Evolutionary conservation across 495 filamentous ascomycete species (phyloP), one percentile per base, ranked within the genome.

Genomic region (Bombardia bombarda): DNA sequence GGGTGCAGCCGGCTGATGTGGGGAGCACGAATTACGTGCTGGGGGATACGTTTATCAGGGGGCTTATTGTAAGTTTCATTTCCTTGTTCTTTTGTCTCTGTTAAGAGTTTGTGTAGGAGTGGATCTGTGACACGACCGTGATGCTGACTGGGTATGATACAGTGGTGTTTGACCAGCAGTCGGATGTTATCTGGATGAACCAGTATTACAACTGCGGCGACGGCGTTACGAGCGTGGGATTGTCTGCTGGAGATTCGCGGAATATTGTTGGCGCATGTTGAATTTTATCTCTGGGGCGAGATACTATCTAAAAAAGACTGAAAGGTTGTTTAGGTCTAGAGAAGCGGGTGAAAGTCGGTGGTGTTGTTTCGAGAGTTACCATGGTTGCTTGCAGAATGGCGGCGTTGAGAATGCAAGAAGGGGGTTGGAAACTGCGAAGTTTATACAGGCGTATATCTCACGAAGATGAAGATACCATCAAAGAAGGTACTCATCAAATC

Each of bases 131-230:
- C 10, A 12, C 19, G 26, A 42, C 19, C 23, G 19, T 19, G 10
- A 32, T 16, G 3, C 6, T 22, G 18, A 22, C 5, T 33, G 3
- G 17, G 1, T 4, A 20, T 7, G 20, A 9, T 19, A 25, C 32
- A 70, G 66, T 70, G 43, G 63, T 70, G 1, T 67, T 70, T 45
- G 66, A 68, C 32, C 66, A 70, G 44, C 59, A 61, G 45, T 63
- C 63, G 12, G 57, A 70, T 25, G 56, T 58, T 4, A 49, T 70
- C 7, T 70, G 66, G 66, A 66, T 70, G 55, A 65, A 63, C 16
- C 63, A 68, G 47, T 70, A 68, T 32, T 61, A 64, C 43, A 62
- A 65, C 34, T 70, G 66, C 43, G 63, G 63, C 1, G 58, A 62
- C 32, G 52, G 53, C 7, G 55, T 62, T 3, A 47, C 49, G 0